Percentiles rank a stretch among this genome's conserved stretches.
phyloP scores from a whole-genome alignment of 177 flowering plant species.

The Vitis hybrid region DNA sequence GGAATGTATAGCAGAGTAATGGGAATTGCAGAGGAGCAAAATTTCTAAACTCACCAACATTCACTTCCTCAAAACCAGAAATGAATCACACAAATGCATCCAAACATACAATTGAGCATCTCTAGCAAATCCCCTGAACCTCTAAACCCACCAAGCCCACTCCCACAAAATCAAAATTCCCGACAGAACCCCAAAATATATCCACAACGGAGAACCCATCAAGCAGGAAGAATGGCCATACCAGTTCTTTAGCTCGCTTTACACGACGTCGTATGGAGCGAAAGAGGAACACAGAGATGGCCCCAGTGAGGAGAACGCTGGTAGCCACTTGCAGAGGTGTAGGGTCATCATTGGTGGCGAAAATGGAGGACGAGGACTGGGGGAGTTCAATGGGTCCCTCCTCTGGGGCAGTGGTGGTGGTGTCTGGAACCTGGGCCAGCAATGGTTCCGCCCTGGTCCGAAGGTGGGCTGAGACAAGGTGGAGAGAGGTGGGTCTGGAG shows the following conservation, averaged over 20 bases:
- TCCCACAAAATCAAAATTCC: neutral
- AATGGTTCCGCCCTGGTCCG: conserved; percentile 21
- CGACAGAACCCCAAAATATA: neutral
- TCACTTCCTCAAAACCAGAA: neutral
- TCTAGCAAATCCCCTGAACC: too few species aligned
- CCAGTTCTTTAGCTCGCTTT: conserved; percentile 81
- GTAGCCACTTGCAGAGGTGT: conserved; percentile 76
- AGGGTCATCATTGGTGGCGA: conserved; percentile 64
- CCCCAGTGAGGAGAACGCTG: conserved; percentile 91
- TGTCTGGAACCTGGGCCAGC: conserved; percentile 36
- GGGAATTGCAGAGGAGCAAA: neutral
- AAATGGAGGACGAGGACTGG: conserved; percentile 42
- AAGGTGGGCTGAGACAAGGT: conserved; percentile 25
- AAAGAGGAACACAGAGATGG: conserved; percentile 84
- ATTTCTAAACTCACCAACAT: neutral
- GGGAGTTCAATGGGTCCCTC: conserved; percentile 73
- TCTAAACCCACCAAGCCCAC: too few species aligned
- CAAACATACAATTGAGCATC: neutral
- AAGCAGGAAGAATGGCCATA: conserved; percentile 16
- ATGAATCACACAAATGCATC: neutral
- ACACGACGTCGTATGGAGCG: conserved; percentile 88
- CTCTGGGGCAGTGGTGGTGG: conserved; percentile 19
- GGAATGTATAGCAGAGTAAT: too few species aligned
- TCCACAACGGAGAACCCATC: neutral
- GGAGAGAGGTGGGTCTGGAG: conserved; percentile 15